Evolutionary conservation across 306 rosid genomes (phyloP).

Genomic region (Pyrus pyrifolia): DNA sequence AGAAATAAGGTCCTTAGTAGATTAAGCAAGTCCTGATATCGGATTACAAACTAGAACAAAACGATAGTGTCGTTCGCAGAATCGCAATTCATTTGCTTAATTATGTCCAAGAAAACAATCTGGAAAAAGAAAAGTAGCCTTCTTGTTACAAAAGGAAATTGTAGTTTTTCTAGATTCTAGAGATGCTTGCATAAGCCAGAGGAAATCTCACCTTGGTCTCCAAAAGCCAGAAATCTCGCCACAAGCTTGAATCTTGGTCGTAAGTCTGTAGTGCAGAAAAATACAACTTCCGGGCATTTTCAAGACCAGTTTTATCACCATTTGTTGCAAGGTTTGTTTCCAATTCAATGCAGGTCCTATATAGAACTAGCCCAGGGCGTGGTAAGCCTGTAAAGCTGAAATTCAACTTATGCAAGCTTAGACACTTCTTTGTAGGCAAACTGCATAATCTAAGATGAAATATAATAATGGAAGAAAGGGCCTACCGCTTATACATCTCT

Average conservation of each 20-base stretch:
- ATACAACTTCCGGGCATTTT: constrained; percentile 58
- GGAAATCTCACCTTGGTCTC: constrained; percentile 59
- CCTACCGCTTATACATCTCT: constrained; percentile 71
- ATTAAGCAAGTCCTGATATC: not conserved
- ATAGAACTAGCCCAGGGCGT: constrained; percentile 71
- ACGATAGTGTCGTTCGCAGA: not conserved
- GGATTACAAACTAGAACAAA: not conserved
- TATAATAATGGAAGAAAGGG: not conserved
- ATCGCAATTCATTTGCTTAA: not conserved
- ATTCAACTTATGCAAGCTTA: constrained; percentile 12
- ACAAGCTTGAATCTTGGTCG: constrained; percentile 56
- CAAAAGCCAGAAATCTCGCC: constrained; percentile 64
- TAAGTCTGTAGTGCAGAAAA: constrained; percentile 69
- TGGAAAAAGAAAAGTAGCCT: not conserved
- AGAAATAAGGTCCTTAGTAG: not conserved
- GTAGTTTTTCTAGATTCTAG: not conserved
- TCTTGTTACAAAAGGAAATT: not conserved
- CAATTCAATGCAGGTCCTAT: constrained; percentile 61
- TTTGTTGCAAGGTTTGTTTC: constrained; percentile 64
- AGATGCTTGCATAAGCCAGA: not conserved
- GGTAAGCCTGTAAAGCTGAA: constrained; percentile 78
- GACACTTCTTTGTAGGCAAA: not conserved
- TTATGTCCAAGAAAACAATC: not conserved
- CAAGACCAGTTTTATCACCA: constrained; percentile 63
- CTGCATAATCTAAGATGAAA: not conserved